Evolutionary conservation across 306 rosid species (phyloP), one percentile per base, ranked within the genome.

Genomic region (Fragaria nilgerrensis): DNA sequence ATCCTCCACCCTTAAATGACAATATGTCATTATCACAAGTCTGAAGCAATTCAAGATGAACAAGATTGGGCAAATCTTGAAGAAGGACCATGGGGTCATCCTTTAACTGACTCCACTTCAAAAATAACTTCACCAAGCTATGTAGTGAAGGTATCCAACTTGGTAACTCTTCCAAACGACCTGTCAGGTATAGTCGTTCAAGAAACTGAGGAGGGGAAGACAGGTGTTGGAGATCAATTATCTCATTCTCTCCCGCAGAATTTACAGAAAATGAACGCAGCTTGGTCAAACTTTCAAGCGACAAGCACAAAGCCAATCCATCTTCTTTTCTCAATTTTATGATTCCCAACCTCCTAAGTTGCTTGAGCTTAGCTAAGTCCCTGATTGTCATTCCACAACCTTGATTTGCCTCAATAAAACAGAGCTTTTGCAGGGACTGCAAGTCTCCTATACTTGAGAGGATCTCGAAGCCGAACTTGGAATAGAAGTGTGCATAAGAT

Each of bases 1-100:
- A 91, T 43, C 86, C 86, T 13, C 82, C 84, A 32, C 86, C 39
- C 25, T 76, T 79, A 56, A 91, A 91, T 75, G 81, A 84, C 82
- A 91, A n/a, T 14, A 74, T 79, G 69, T 82, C 86, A n/a, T 86
- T 85, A 19, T 82, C 85, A 65, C 74, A 89, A 63, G 62, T 90
- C 55, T 89, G 87, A 48, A 86, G 91, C 9, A 82, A 50, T 52
- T 82, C 79, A 11, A 82, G 82, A 59, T 77, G 82, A 55, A 74
- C 79, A 34, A 82, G 79, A 59, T 67, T 82, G 3, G 82, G 85
- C 68, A 82, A 41, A 66, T 78, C 36, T 34, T 78, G 79, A 29
- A 86, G 82, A 20, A 19, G 58, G 2, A 36, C 27, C 20, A 78
- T 72, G 2, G 85, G 87, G 61, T 86, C 87, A 10, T 75, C 83